Evolutionary conservation across 2,329 filamentous ascomycete species (phyloP).

Genomic region (Fusarium sp.): DNA sequence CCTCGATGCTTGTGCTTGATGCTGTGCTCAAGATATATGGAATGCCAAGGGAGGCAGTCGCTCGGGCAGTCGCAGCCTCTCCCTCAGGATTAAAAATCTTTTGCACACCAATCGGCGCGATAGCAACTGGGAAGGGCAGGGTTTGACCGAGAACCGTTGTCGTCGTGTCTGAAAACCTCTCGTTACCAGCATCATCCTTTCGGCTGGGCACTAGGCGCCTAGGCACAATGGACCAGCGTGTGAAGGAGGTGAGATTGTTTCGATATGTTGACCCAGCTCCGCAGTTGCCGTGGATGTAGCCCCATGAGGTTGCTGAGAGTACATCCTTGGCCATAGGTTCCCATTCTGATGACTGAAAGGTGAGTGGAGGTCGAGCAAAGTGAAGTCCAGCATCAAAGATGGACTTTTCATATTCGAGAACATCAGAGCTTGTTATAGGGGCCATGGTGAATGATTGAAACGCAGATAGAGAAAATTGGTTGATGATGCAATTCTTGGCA

Average conservation of each 20-base stretch:
- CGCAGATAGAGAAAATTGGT: background rate
- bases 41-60: background rate
- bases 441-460: background rate
- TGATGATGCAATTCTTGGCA: background rate
- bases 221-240: conserved; percentile 11
- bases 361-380: background rate
- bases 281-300: conserved; percentile 29
- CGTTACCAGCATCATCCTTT: conserved; percentile 15
- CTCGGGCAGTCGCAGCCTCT: background rate
- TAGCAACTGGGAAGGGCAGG: conserved; percentile 19
- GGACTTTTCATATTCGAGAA: background rate
- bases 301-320: conserved; percentile 29
- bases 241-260: conserved; percentile 20
- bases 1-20: conserved; percentile 28
- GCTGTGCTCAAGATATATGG: conserved; percentile 15
- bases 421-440: background rate
- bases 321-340: conserved; percentile 18
- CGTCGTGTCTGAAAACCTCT: conserved; percentile 20
- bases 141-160: conserved; percentile 19
- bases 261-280: conserved; percentile 21
- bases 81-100: conserved; percentile 31
- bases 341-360: conserved; percentile 6
- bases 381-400: background rate
- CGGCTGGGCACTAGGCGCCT: conserved; percentile 16
- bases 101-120: conserved; percentile 11